A percentile compares a stretch with the other conserved stretches of the same genome.
Evolutionary conservation across 1,284 basidiomycete species (phyloP).

Genomic region (Apiotrichum mycotoxinovorans): DNA sequence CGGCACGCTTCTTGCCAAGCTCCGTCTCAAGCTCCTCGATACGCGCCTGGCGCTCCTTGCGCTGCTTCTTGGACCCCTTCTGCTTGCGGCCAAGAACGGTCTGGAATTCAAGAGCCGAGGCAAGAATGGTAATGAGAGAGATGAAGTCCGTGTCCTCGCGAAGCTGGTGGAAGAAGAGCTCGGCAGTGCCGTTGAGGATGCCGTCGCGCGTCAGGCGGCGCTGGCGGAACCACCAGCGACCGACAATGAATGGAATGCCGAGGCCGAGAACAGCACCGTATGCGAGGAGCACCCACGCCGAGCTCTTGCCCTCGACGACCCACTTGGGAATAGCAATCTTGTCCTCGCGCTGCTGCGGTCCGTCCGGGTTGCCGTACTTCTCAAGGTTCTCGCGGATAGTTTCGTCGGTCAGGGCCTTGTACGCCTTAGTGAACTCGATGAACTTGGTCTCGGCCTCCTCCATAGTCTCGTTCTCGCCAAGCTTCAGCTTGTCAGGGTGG

Average conservation of each 20-base stretch:
- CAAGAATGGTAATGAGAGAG: conserved; percentile 71
- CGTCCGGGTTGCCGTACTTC: conserved; percentile 93
- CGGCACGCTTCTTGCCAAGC: conserved; percentile 56
- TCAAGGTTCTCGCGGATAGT: conserved; percentile 87
- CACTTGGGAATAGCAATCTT: conserved; percentile 94
- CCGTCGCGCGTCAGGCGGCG: conserved; percentile 90
- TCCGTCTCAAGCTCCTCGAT: conserved; percentile 60
- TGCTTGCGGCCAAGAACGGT: conserved; percentile 30
- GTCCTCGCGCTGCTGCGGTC: conserved; percentile 88
- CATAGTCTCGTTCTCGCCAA: conserved; percentile 76
- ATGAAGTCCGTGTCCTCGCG: conserved; percentile 74
- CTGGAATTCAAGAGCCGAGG: conserved; percentile 66
- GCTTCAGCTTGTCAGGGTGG: conserved; percentile 94
- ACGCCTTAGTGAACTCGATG: conserved; percentile 94
- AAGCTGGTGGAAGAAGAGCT: conserved; percentile 82
- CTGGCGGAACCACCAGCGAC: conserved; percentile 97
- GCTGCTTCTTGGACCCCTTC: conserved; percentile 45
- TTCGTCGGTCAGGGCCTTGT: conserved; percentile 96
- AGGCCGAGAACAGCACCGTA: conserved; percentile 88
- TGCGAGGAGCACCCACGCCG: conserved; percentile 79
- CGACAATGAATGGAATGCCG: conserved; percentile 80
- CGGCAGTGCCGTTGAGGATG: conserved; percentile 76
- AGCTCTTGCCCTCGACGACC: conserved; percentile 90
- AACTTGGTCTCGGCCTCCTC: conserved; percentile 87
- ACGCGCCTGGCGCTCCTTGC: conserved; percentile 50